Percentiles rank a stretch among this genome's conserved stretches.
phyloP scores from a whole-genome alignment of 1,139 yeast species.

The Saccharomyces hybrid region DNA sequence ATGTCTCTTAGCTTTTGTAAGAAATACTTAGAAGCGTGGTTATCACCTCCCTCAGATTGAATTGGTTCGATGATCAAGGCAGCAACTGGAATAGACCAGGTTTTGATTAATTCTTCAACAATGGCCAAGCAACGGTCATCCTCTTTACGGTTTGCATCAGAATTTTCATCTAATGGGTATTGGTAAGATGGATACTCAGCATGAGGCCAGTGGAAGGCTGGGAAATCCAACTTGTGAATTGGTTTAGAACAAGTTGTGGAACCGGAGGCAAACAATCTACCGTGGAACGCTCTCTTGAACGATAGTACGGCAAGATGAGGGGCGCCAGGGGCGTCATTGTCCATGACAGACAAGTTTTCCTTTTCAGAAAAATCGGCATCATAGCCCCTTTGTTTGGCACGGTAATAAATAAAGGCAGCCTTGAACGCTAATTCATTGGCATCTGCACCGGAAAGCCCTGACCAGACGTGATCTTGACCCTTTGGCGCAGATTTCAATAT shows the following conservation, averaged over 20 bases:
- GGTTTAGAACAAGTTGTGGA: conserved; percentile 71
- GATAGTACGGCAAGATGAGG: conserved; percentile 61
- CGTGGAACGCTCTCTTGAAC: conserved; percentile 67
- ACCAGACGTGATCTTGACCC: conserved; percentile 59
- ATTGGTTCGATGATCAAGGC: conserved; percentile 67
- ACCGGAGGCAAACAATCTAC: conserved; percentile 65
- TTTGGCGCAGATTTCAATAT: conserved; percentile 64
- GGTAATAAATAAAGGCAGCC: conserved; percentile 72
- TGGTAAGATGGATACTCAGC: conserved; percentile 62
- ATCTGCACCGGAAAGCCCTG: conserved; percentile 64
- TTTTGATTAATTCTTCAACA: conserved; percentile 46
- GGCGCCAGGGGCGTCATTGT: conserved; percentile 58
- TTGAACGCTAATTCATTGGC: conserved; percentile 73
- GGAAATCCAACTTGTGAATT: conserved; percentile 65
- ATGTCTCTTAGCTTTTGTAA: conserved; percentile 61
- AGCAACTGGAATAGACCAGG: conserved; percentile 49
- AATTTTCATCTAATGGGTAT: conserved; percentile 53
- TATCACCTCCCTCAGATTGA: conserved; percentile 73
- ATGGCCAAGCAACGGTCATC: conserved; percentile 52
- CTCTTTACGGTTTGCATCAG: conserved; percentile 46
- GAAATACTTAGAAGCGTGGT: conserved; percentile 51
- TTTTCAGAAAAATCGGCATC: conserved; percentile 44
- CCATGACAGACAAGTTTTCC: conserved; percentile 57
- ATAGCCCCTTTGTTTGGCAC: conserved; percentile 48
- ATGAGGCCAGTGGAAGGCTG: conserved; percentile 71